Evolutionary conservation across 345 rosid genomes (phyloP), one percentile per base, ranked within the genome.

Genomic region (Cardiospermum halicacabum): DNA sequence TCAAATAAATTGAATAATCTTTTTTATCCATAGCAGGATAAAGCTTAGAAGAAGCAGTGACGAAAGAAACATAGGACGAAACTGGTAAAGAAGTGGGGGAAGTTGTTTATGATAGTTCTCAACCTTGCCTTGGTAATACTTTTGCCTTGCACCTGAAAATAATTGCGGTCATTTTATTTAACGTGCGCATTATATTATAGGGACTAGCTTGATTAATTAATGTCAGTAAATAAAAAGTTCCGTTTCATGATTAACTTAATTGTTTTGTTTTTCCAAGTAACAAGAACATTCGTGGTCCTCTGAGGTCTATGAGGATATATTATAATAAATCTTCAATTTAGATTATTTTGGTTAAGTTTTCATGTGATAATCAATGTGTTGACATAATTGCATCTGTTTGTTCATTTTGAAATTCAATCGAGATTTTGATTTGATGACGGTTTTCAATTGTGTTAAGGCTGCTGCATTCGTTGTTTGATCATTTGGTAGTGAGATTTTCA

Each of bases 21-120:
- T 40, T 43, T 2, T 65, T 69, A 54, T 71, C 55, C 58, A 42
- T 80, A 93, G 98, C 98, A 68, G 97, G 98, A 75, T 97, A 93
- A 78, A 90, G 97, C 86, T 90, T 93, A 76, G 98, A 90, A 75
- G 97, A 88, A 75, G 98, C 98, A 34, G 97, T 88, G 78, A 88
- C 84, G 77, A 81, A 97, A 72, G 97, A 93, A 82, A 90, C 99
- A 58, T 82, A 82, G 85, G 99, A 93, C 69, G 95, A 93, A 81
- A 75, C 96, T 5, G 89, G 97, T 15, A 88, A 90, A 74, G 97
- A 93, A 85, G 97, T 93, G 42, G 99, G 89, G 63, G 86, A 90
- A 77, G 96, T 93, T 65, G 78, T 81, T 39, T 93, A 88, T 59
- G 96, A 90, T 73, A 93, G 97, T 77, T 93, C 95, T 74, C 99